Conservation (phyloP, 2,329 filamentous ascomycete species). For the Hortaea werneckii region DNA sequence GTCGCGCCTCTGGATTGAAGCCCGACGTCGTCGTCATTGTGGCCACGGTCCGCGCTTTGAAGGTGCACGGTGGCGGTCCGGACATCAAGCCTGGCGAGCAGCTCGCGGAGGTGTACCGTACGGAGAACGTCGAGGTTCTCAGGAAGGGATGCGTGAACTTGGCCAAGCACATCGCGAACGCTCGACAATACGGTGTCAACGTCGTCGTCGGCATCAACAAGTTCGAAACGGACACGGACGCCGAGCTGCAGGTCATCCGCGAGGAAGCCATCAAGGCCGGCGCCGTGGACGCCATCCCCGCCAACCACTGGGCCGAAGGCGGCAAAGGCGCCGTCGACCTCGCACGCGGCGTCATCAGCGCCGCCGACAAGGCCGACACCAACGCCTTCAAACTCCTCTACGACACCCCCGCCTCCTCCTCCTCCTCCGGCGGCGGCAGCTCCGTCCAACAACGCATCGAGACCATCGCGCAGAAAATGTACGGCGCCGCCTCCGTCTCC, state of each 20-base stretch:
- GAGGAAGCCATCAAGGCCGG: conserved; percentile 88
- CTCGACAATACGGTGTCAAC: conserved; percentile 77
- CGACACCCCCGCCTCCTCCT: conserved; percentile 53
- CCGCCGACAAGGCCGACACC: conserved; percentile 63
- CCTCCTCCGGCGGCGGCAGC: not conserved
- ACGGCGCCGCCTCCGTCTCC: conserved; percentile 79
- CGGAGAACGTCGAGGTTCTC: conserved; percentile 87
- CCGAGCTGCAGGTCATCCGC: conserved; percentile 78
- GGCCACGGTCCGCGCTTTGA: conserved; percentile 87
- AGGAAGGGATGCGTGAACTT: conserved; percentile 87
- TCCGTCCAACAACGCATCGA: conserved; percentile 82
- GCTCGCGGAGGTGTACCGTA: conserved; percentile 78
- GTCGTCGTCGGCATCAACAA: conserved; percentile 97
- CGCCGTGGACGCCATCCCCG: conserved; percentile 83
- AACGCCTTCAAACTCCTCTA: conserved; percentile 84
- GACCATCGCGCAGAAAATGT: conserved; percentile 84
- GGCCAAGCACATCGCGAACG: conserved; percentile 89
- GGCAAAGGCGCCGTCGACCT: conserved; percentile 83
- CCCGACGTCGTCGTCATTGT: conserved; percentile 93
- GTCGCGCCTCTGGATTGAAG: conserved; percentile 80
- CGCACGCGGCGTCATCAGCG: conserved; percentile 74
- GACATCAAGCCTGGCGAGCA: conserved; percentile 79
- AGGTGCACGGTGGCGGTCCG: conserved; percentile 95
- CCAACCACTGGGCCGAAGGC: conserved; percentile 95
- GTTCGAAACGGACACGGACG: conserved; percentile 86